Conservation (phyloP, 345 rosid genomes). For the Salix dunnii region DNA sequence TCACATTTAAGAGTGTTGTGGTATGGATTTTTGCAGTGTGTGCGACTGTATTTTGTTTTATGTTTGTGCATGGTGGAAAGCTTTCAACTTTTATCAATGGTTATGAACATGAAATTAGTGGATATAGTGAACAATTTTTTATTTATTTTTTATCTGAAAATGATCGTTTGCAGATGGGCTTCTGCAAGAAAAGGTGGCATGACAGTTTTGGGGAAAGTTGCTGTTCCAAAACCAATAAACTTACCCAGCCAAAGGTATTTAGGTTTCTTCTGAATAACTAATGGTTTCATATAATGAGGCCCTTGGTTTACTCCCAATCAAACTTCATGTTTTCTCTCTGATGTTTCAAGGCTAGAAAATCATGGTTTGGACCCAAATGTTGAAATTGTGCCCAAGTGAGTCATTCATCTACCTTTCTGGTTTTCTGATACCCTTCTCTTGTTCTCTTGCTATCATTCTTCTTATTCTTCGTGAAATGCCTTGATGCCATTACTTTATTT, state of each 20-base stretch:
- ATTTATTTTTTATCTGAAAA: background rate
- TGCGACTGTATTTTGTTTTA: background rate
- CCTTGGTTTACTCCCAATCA: background rate
- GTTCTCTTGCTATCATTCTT: background rate
- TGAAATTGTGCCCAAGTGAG: constrained; percentile 99
- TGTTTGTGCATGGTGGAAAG: background rate
- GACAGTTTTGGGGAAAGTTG: constrained; percentile 91
- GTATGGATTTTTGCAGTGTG: background rate
- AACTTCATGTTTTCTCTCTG: constrained; percentile 9
- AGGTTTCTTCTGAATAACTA: background rate
- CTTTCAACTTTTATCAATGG: background rate
- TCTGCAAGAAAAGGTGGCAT: constrained; percentile 81
- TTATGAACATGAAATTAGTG: background rate
- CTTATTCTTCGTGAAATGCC: background rate
- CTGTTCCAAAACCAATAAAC: constrained; percentile 96
- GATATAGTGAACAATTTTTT: background rate
- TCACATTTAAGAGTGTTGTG: background rate
- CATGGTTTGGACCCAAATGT: constrained; percentile 94
- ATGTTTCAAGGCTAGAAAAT: constrained; percentile 82
- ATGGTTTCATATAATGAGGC: background rate
- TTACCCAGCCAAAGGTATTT: constrained; percentile 95
- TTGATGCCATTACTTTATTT: background rate
- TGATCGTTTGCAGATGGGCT: constrained; percentile 56
- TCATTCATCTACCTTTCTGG: constrained; percentile 5
- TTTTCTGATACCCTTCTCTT: background rate